A percentile compares a stretch with the other conserved stretches of the same genome.
These are phyloP conservation scores for Mortierella sp. DNA, from an alignment of 371 early-diverging fungal species.

Conservation along the genomic window DNA sequence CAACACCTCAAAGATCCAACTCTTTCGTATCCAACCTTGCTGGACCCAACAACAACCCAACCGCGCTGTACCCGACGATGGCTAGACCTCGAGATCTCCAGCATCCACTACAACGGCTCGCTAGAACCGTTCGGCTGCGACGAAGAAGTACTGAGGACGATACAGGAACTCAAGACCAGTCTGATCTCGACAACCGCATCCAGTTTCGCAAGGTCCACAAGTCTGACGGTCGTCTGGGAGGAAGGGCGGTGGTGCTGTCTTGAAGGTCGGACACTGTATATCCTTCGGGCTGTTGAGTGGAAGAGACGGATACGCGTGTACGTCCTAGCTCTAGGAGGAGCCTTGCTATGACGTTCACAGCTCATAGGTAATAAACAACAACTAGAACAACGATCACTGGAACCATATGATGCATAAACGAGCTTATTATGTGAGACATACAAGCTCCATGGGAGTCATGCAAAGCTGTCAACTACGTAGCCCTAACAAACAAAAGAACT, in stretches of 20 bases:
- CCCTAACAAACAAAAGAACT: too few species aligned
- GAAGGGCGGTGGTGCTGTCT: background rate
- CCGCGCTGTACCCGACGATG: background rate
- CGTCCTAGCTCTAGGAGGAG: too few species aligned
- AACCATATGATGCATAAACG: too few species aligned
- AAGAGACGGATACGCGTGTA: background rate
- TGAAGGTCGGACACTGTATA: background rate
- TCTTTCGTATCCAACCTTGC: background rate
- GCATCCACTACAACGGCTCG: conserved; percentile 3
- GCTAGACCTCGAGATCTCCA: background rate
- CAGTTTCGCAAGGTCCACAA: background rate
- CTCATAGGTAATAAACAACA: too few species aligned
- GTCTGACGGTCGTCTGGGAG: background rate
- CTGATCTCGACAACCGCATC: background rate
- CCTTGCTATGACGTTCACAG: too few species aligned
- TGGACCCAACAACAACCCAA: background rate
- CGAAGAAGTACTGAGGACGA: background rate
- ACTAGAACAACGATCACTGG: too few species aligned
- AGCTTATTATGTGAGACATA: too few species aligned
- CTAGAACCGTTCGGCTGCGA: background rate
- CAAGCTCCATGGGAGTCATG: too few species aligned
- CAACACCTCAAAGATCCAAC: background rate
- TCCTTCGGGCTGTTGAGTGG: background rate
- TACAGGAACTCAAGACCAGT: background rate
- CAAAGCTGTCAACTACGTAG: too few species aligned